Conservation (phyloP, 2,329 filamentous ascomycete species). For the Colletotrichum agaves region DNA sequence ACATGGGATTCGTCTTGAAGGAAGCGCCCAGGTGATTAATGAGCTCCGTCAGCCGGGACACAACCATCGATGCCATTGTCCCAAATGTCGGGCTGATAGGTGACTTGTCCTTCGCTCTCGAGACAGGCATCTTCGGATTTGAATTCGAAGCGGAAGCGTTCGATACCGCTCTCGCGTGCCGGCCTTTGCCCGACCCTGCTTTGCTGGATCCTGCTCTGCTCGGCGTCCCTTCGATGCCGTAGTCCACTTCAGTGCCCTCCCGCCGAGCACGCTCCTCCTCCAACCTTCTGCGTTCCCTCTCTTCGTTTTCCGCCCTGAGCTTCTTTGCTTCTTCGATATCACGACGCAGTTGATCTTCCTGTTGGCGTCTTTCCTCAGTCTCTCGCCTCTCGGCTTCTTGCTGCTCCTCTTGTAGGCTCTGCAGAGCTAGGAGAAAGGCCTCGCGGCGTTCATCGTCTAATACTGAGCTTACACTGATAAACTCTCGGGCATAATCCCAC, state of each 20-base stretch:
- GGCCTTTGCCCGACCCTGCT: slow-evolving; percentile 49
- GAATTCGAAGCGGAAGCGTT: slow-evolving; percentile 45
- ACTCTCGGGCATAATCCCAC: slow-evolving; percentile 95
- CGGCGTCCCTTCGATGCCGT: slow-evolving; percentile 70
- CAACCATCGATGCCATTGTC: slow-evolving; percentile 62
- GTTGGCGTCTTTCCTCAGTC: slow-evolving; percentile 65
- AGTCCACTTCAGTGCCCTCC: slow-evolving; percentile 72
- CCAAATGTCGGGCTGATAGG: slow-evolving; percentile 52
- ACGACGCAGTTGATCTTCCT: slow-evolving; percentile 66
- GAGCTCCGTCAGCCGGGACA: slow-evolving; percentile 62
- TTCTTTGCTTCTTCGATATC: slow-evolving; percentile 68
- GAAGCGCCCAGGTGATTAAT: slow-evolving; percentile 62
- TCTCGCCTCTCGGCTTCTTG: slow-evolving; percentile 75
- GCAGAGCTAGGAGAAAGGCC: slow-evolving; percentile 86
- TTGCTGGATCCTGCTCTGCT: slow-evolving; percentile 50
- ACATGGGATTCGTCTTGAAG: slow-evolving; percentile 66
- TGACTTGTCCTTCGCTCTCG: slow-evolving; percentile 47
- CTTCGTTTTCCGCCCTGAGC: slow-evolving; percentile 68
- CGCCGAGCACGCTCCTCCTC: slow-evolving; percentile 64
- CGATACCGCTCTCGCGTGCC: slow-evolving; percentile 46
- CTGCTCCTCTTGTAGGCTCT: slow-evolving; percentile 86
- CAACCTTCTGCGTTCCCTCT: slow-evolving; percentile 61
- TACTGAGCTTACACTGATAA: slow-evolving; percentile 86
- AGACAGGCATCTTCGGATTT: slow-evolving; percentile 41
- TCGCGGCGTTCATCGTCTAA: slow-evolving; percentile 93